Conservation (phyloP, 106 monocot species). For the Apostasia shenzhenica region DNA sequence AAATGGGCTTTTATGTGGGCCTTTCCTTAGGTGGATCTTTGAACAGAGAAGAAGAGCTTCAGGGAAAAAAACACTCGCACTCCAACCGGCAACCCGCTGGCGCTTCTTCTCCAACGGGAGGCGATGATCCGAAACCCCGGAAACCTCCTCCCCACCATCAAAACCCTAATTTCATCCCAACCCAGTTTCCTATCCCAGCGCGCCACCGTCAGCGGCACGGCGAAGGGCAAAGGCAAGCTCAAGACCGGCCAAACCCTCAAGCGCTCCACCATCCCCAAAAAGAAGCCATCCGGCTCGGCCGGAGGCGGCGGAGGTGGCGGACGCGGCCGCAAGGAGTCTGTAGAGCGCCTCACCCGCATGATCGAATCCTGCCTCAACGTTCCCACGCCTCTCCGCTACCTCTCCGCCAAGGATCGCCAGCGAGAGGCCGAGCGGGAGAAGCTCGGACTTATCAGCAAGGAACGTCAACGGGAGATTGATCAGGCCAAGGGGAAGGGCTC, state of each 20-base stretch:
- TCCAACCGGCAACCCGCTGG: too few species aligned
- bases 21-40: too few species aligned
- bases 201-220: slow-evolving; percentile 70
- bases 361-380: slow-evolving; percentile 63
- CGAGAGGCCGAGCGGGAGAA: slow-evolving; percentile 81
- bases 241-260: slow-evolving; percentile 60
- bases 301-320: slow-evolving; percentile 10
- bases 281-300: slow-evolving; percentile 26
- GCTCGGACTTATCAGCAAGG: slow-evolving; percentile 78
- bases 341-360: slow-evolving; percentile 32
- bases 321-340: slow-evolving; percentile 17
- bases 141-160: slow-evolving; percentile 5
- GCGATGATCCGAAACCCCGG: slow-evolving; percentile 7
- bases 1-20: too few species aligned
- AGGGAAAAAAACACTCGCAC: too few species aligned
- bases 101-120: too few species aligned
- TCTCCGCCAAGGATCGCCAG: slow-evolving; percentile 50
- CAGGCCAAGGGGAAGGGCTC: slow-evolving; percentile 19
- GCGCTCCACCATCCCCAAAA: slow-evolving; percentile 51
- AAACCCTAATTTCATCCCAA: slow-evolving; percentile 1
- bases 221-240: slow-evolving; percentile 89
- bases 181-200: slow-evolving; percentile 25
- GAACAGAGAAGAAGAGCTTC: too few species aligned
- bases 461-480: slow-evolving; percentile 66
- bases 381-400: slow-evolving; percentile 53